Conservation (phyloP, 2,329 filamentous ascomycete species). For the Colletotrichum endophyticum region DNA sequence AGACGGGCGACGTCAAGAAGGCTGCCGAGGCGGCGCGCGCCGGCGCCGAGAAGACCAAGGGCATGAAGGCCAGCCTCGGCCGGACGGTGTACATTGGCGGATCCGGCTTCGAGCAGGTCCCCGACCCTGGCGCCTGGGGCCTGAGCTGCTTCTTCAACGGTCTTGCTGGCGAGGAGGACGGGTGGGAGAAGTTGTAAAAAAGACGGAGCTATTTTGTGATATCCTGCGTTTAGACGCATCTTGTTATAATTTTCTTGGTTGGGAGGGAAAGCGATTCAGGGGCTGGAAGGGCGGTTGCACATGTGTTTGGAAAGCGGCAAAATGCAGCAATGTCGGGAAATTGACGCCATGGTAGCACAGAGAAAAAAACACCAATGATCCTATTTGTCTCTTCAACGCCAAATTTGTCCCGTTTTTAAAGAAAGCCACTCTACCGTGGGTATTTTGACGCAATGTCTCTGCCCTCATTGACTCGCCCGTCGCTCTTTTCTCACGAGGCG, state of each 20-base stretch:
- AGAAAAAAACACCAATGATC: conserved; percentile 9
- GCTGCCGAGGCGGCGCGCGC: conserved; percentile 78
- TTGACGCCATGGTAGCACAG: not conserved
- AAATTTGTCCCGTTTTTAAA: conserved; percentile 33
- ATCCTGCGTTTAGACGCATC: not conserved
- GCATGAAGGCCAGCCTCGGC: conserved; percentile 89
- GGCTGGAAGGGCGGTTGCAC: not conserved
- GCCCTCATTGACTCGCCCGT: not conserved
- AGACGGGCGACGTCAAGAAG: conserved; percentile 69
- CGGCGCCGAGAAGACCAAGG: conserved; percentile 84
- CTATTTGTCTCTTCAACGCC: conserved; percentile 40
- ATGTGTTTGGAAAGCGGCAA: not conserved
- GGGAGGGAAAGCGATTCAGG: not conserved
- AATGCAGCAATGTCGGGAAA: not conserved
- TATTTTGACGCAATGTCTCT: conserved; percentile 5
- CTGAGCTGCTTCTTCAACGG: conserved; percentile 83
- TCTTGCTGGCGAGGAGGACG: conserved; percentile 62
- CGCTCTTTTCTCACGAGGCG: not conserved
- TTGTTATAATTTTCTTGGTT: not conserved
- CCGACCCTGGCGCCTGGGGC: conserved; percentile 72
- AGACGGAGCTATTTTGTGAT: not conserved
- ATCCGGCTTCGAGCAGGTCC: conserved; percentile 50
- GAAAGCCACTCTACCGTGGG: conserved; percentile 28
- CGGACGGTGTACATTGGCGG: conserved; percentile 81
- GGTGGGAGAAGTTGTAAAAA: conserved; percentile 37